A percentile compares a stretch with the other conserved stretches of the same genome.
These are phyloP conservation scores for Penicillium sp. DNA, from an alignment of 2,329 filamentous ascomycete genomes.

Conservation along the genomic window DNA sequence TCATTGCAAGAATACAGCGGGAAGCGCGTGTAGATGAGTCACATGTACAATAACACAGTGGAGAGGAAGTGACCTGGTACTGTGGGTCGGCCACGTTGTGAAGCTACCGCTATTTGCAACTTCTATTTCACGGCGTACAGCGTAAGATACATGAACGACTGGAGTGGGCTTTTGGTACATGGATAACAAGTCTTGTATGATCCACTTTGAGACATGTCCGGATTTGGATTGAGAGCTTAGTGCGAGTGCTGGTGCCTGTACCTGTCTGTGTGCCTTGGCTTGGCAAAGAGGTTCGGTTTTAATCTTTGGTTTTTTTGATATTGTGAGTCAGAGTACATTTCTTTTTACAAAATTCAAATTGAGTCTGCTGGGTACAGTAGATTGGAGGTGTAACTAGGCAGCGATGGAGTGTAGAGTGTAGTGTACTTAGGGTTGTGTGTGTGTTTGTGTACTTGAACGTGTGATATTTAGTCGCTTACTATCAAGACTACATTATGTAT, in stretches of 20 bases:
- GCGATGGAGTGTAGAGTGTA: background rate
- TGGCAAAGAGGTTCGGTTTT: background rate
- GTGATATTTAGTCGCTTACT: background rate
- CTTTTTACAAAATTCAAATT: background rate
- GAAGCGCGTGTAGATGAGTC: slow-evolving; percentile 2
- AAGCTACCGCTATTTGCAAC: slow-evolving; percentile 5
- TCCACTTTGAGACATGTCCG: background rate
- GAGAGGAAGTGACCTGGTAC: background rate
- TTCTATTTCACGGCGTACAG: background rate
- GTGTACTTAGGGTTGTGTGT: background rate
- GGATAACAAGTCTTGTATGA: background rate
- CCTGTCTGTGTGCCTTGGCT: background rate
- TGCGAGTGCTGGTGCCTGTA: background rate
- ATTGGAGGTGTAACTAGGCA: background rate
- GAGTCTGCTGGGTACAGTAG: background rate
- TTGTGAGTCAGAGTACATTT: background rate
- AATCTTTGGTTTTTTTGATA: background rate
- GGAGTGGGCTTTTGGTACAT: background rate
- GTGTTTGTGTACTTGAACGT: background rate
- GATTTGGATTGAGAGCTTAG: background rate
- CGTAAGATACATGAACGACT: background rate
- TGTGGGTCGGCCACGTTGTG: slow-evolving; percentile 10
- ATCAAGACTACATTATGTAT: background rate
- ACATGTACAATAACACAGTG: background rate
- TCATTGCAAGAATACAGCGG: background rate